Base-by-base conservation (phyloP, 2,329 filamentous ascomycete genomes). In the Pleomassaria siparia region DNA sequence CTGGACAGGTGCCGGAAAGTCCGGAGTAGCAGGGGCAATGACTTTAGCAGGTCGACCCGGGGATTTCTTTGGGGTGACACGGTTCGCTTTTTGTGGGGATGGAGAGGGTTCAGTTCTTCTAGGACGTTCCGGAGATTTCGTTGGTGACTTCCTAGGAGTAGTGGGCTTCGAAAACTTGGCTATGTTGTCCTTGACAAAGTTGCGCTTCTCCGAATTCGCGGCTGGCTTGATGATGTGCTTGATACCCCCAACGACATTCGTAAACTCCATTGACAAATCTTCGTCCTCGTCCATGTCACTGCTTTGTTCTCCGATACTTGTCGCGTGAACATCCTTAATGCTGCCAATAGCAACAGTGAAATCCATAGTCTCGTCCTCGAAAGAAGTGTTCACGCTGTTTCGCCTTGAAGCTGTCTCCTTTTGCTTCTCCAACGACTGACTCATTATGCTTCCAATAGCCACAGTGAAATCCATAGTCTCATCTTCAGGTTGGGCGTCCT, bases 251-350 rank as follows among this genome's bases (percentile, higher is more conserved):
- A 79, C 61, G 7, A 74, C 73, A n/a, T 72, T 72, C 1, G 76
- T 79, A 25, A 79, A 69, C 43, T 79, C 76, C 76, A 79, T 79
- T n/a, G 75, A 76, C 21, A 79, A 72, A 66, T 74, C 79, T 66
- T 72, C 72, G 64, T 72, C 69, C 33, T 56, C 41, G 20, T 55
- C 47, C 3, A 35, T 16, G 9, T 43, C 41, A 8, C 41, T 43
- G 33, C 42, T 13, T 47, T 46, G n/a, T 33, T 18, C n/a, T 28
- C 15, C 11, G 20, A 18, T 13, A 13, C 33, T 28, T 13, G 41
- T 33, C 16, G 20, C 21, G 18, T 35, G 20, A 11, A 41, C 28
- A 41, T 52, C 46, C 49, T 67, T 66, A 43, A 72, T 73, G 20
- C 58, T 60, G 4, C 70, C 68, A n/a, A 70, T 59, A 8, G 64